Base-by-base conservation (phyloP, 2,329 filamentous ascomycete genomes). In the Monilinia polystroma region DNA sequence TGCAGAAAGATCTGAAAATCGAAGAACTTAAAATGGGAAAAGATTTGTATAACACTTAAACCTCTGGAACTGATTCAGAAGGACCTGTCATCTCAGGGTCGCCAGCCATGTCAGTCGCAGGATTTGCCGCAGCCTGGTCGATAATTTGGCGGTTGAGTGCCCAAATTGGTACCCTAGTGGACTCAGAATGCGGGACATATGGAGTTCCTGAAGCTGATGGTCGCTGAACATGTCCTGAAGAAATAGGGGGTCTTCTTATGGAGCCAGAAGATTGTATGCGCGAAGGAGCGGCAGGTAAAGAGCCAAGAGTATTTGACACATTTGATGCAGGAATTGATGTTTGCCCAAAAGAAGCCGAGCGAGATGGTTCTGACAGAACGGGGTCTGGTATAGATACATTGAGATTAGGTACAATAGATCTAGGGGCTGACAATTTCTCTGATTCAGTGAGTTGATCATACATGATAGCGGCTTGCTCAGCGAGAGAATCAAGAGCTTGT, bases 241-340 rank as follows among this genome's bases (percentile, higher is more conserved):
- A 16, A n/a, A 54, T 16, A 16, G 41, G 41, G 12, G 41, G 7
- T 54, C 10, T 4, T 18, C 7, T 35, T 29, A 35, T 54, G 20
- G 52, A 35, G 16, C 23, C 3, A 20, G 52, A 12, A 10, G 2
- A n/a, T n/a, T 1, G 16, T 4, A 8, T 16, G 26, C 43, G 26
- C 14, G 18, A 14, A n/a, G 45, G 1, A n/a, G 4, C 1, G 5
- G 26, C 12, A 16, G 3, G 49, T 26, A 26, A 14, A 4, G 49
- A 7, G 29, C 8, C 3, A 0, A 3, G 6, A 16, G 4, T 1
- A 2, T n/a, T 18, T 11, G 35, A 20, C 14, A 1, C 2, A 2
- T 1, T 12, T 59, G 18, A 11, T 49, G 26, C 1, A 23, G 29
- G 8, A 23, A 4, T 2, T 1, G 43, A 4, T 35, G 0, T 59